These are phyloP conservation scores for Pythium volutum DNA, from an alignment of 352 stramenopile species.

Conservation along the genomic window DNA sequence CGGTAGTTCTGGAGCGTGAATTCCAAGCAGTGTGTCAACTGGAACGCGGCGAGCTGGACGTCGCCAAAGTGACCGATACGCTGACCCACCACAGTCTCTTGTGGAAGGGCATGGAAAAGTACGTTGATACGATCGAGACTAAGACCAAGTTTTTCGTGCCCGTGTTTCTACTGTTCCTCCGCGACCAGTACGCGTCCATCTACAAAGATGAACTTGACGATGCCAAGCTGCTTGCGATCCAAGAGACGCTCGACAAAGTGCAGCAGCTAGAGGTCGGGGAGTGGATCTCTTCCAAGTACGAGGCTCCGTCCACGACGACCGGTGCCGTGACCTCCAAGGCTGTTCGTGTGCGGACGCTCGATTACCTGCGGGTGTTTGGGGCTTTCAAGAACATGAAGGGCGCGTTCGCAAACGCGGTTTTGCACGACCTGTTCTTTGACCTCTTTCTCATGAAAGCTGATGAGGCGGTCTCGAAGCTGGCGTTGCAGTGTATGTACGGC, in stretches of 20 bases:
- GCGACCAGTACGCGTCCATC: slow-evolving; percentile 75
- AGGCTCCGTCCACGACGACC: slow-evolving; percentile 17
- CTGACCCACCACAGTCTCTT: slow-evolving; percentile 75
- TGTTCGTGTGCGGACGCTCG: slow-evolving; percentile 76
- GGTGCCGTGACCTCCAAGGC: slow-evolving; percentile 55
- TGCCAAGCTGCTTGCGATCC: slow-evolving; percentile 37
- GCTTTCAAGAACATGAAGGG: slow-evolving; percentile 87
- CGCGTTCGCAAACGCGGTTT: slow-evolving; percentile 69
- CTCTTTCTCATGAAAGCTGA: slow-evolving; percentile 87
- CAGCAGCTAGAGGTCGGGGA: slow-evolving; percentile 25
- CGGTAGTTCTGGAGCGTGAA: slow-evolving; percentile 25
- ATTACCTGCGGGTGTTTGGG: slow-evolving; percentile 81
- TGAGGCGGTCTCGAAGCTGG: slow-evolving; percentile 80
- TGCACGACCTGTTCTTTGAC: slow-evolving; percentile 86
- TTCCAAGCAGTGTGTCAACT: slow-evolving; percentile 55
- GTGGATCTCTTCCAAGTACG: slow-evolving; percentile 20
- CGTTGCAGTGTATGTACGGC: slow-evolving; percentile 81
- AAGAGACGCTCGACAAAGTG: slow-evolving; percentile 48
- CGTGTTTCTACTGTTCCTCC: slow-evolving; percentile 79
- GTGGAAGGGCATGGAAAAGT: slow-evolving; percentile 78
- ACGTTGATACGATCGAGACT: slow-evolving; percentile 65
- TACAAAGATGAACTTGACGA: slow-evolving; percentile 72
- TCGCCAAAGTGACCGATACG: slow-evolving; percentile 54
- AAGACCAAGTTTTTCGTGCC: slow-evolving; percentile 88
- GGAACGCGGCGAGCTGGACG: slow-evolving; percentile 45